A percentile compares a stretch with the other conserved stretches of the same genome.
These are phyloP conservation scores for Penicillium fimorum DNA, from an alignment of 495 filamentous ascomycete genomes.

Conservation along the genomic window DNA sequence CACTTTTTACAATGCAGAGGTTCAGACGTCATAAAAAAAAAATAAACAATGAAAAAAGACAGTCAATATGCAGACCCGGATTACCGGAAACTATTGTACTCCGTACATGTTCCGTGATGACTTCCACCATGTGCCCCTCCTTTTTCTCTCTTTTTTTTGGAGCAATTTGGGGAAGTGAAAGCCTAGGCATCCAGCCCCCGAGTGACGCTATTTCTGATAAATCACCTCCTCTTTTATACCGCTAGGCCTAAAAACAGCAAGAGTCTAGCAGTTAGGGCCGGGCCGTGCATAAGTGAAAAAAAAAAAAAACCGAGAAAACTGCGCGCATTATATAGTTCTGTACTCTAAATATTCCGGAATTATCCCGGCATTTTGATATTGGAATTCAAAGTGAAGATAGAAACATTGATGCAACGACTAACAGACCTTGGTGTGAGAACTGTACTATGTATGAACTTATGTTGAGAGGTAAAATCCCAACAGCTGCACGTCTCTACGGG, in stretches of 20 bases:
- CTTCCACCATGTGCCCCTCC: conserved; percentile 10
- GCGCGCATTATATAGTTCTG: not conserved
- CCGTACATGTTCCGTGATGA: conserved; percentile 5
- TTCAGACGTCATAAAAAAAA: not conserved
- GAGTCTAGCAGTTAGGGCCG: conserved; percentile 7
- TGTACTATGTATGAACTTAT: not conserved
- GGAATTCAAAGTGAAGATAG: not conserved
- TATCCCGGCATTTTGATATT: not conserved
- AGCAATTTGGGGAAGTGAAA: not conserved
- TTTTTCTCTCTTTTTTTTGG: not conserved
- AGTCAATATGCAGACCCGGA: conserved; percentile 1
- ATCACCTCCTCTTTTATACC: conserved; percentile 21
- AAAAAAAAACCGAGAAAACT: not conserved
- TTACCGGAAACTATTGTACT: conserved; percentile 12
- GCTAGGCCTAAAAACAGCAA: conserved; percentile 15
- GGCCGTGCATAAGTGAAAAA: not conserved
- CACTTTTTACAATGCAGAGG: not conserved
- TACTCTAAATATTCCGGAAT: conserved; percentile 1
- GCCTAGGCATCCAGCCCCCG: conserved; percentile 3
- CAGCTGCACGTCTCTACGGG: conserved; percentile 24
- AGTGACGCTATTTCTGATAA: conserved; percentile 23
- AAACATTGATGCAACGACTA: not conserved
- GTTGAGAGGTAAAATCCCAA: conserved; percentile 1
- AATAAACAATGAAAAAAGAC: not conserved
- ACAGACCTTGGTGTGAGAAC: not conserved